Percentiles rank a stretch among this genome's conserved stretches.
Conservation (phyloP, 306 rosid species). For the Castanea sativa region DNA sequence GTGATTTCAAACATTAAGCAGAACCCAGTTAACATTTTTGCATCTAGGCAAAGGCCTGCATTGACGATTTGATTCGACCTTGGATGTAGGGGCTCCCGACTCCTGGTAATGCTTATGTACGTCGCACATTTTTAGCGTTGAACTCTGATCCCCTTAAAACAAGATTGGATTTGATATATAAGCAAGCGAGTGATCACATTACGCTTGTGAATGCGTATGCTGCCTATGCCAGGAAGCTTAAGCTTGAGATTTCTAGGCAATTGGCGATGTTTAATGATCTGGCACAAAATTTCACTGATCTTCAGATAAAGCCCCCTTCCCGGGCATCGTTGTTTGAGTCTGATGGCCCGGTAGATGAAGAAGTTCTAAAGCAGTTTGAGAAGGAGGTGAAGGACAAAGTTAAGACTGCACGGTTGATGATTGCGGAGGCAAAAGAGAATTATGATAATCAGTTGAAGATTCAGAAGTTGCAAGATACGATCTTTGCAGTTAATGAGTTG, state of each 20-base stretch:
- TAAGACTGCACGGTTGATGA: constrained; percentile 72
- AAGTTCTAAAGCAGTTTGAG: constrained; percentile 86
- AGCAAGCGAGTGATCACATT: constrained; percentile 91
- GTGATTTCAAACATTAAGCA: constrained; percentile 6
- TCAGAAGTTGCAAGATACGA: constrained; percentile 96
- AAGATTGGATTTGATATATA: constrained; percentile 81
- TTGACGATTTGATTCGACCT: not conserved
- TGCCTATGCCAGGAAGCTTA: constrained; percentile 96
- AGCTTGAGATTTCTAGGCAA: constrained; percentile 91
- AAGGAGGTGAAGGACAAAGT: constrained; percentile 98
- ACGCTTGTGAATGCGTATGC: constrained; percentile 95
- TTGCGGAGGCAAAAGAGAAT: constrained; percentile 84
- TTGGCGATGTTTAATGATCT: constrained; percentile 85
- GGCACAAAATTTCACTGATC: constrained; percentile 66
- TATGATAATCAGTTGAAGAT: constrained; percentile 93
- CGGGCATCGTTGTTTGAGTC: constrained; percentile 62
- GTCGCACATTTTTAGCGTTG: constrained; percentile 83
- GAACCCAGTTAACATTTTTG: constrained; percentile 16
- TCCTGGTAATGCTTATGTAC: constrained; percentile 78
- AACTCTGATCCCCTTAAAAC: constrained; percentile 91
- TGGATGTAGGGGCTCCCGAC: constrained; percentile 72
- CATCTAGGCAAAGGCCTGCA: not conserved
- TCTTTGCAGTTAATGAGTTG: constrained; percentile 87
- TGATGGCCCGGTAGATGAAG: constrained; percentile 83
- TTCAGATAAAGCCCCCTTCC: constrained; percentile 61